Evolutionary conservation across 345 rosid genomes (phyloP), one percentile per base, ranked within the genome.

Genomic region (Orychophragmus violaceus): DNA sequence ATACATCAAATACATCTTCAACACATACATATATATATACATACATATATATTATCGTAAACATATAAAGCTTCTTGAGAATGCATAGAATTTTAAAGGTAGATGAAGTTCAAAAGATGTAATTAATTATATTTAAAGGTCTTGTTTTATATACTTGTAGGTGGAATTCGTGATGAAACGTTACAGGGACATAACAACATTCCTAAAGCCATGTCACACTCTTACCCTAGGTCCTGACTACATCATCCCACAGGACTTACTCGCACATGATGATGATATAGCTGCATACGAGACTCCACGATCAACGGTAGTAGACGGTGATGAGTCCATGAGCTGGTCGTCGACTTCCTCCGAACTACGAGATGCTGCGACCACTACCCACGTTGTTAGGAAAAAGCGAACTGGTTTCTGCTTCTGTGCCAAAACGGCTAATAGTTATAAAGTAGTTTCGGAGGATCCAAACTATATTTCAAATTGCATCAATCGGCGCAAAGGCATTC

Each of bases 131-230:
- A 18, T 0, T 19, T 24, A 28, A 21, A 41, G 11, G 37, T 42
- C 16, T 42, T 62, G 37, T 8, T 24, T 52, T 28, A 29, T 37
- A 52, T 18, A 56, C 1, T 36, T 71, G 52, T 56, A 85, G 99
- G 99, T 95, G 86, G 97, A 95, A 33, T 95, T 83, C 73, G 82
- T 90, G 74, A 70, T 93, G 79, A 90, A 86, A 74, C 89, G 90
- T 68, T 83, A 77, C 78, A 81, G 76, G 64, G 89, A 87, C 76
- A 76, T 94, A 4, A 74, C 85, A 2, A 87, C 86, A 70, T 88
- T 74, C 70, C 55, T 93, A 17, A 84, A 77, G 79, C 80, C 36
- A 61, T 90, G 99, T 78, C 85, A 74, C 29, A 67, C 87, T 3
- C 78, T 95, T 44, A 83, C 86, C 24, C 89, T 95, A 14, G 77